Evolutionary conservation across 257 asterid species (phyloP), one percentile per base, ranked within the genome.

Genomic region (Ocimum tenuiflorum): DNA sequence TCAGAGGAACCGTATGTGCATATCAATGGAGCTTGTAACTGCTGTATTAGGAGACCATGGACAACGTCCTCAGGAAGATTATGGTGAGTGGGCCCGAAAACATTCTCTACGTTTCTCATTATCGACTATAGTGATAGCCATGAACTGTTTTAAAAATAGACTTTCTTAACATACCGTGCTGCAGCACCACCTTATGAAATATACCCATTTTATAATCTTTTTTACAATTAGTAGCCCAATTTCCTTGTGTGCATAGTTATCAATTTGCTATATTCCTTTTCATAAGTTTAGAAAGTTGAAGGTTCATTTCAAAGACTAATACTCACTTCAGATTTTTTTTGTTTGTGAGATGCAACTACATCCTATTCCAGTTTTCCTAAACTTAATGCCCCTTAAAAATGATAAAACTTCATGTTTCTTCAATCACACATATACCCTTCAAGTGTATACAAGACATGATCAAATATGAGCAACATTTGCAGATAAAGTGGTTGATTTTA

Each of bases 21-120:
- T 89, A 78, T 89, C 99, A 71, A 92, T 87, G 99, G 99, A 92
- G 81, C 83, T 92, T 75, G 99, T 92, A 46, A 92, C 99, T 65
- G 99, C 99, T 69, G 99, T 92, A 54, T 70, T 92, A 57, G 99
- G 99, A 74, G 99, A 92, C 71, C 99, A 92, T 63, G 97, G 97
- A 65, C 99, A 92, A 69, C 96, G 99, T 20, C 99, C 97, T 61
- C 86, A 41, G 39, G 95, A 87, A 38, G 99, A 92, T 80, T 92
- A 92, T 84, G 99, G 99, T 92, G 75, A 80, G 92, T 61, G 73
- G 29, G 47, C 15, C 45, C 68, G 45, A 60, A 23, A 39, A 13
- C 47, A 15, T 22, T 46, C 12, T 27, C 31, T 11, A 50, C 23
- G 50, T 48, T 63, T 63, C 55, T 63, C 54, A 27, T 62, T 43